These are phyloP conservation scores for Nevesoporus exiguus DNA, from an alignment of 768 basidiomycete species.

Conservation along the genomic window DNA sequence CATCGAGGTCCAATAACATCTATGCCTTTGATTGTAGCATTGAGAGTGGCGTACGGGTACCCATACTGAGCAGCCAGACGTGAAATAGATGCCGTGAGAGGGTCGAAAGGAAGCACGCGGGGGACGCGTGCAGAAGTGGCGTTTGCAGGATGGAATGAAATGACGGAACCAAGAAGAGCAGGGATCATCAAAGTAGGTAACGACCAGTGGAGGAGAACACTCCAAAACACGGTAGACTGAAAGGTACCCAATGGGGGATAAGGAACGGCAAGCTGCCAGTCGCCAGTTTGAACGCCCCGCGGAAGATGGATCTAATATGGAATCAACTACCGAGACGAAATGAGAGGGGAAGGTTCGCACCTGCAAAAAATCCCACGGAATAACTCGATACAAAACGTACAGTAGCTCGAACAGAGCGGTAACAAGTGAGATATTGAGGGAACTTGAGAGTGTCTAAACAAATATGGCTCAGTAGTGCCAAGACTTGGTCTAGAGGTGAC, in stretches of 20 bases:
- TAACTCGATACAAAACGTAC: conserved; percentile 47
- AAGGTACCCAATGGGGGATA: conserved; percentile 50
- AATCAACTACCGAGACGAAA: conserved; percentile 1
- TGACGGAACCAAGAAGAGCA: conserved; percentile 49
- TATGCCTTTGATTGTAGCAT: conserved; percentile 33
- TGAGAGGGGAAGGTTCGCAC: conserved; percentile 28
- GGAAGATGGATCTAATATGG: conserved; percentile 16
- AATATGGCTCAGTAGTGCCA: not conserved
- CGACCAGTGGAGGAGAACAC: conserved; percentile 57
- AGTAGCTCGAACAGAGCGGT: conserved; percentile 53
- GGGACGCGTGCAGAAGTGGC: conserved; percentile 21
- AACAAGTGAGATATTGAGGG: conserved; percentile 56
- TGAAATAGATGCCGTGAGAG: conserved; percentile 60
- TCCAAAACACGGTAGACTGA: conserved; percentile 47
- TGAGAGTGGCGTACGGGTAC: conserved; percentile 45
- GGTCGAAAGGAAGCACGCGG: conserved; percentile 43
- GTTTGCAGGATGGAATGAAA: conserved; percentile 57
- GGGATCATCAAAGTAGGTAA: conserved; percentile 62
- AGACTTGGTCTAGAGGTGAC: not conserved
- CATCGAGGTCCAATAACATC: conserved; percentile 55
- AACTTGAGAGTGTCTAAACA: conserved; percentile 59
- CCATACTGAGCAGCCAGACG: conserved; percentile 57
- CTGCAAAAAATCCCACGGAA: conserved; percentile 50
- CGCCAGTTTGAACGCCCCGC: conserved; percentile 2
- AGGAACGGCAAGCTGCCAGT: conserved; percentile 30